Evolutionary conservation across 768 basidiomycete species (phyloP), one percentile per base, ranked within the genome.

Genomic region (Scleroderma citrinum): DNA sequence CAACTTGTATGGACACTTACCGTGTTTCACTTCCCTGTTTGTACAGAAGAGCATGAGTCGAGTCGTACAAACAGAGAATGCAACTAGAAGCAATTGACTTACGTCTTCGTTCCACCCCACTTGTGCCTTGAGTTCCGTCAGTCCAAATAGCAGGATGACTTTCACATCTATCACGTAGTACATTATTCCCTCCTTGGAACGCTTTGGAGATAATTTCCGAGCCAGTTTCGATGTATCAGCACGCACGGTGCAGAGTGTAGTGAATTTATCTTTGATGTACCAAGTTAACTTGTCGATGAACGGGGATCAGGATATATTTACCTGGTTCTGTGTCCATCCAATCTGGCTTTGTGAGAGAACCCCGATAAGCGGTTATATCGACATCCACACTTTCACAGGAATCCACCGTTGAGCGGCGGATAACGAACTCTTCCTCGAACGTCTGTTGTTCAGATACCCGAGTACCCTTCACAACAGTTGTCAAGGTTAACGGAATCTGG

Each of bases 61-160:
- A 53, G 47, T 30, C 44, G 7, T 16, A 16, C 26, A 16, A 42
- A 44, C n/a, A n/a, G 41, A n/a, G 29, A 49, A 17, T n/a, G n/a
- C 23, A 14, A 13, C 1, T 17, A 16, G 19, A 37, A 2, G 17
- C 2, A 31, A 12, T 8, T 29, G 26, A 72, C 71, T 20, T 63
- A 77, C 76, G 44, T 72, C 67, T 37, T 78, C 76, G 52, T 66
- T 60, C 78, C 78, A 81, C 21, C 69, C 64, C 42, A 81, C 69
- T 42, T 77, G 73, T 0, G 77, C 78, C 49, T 69, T 72, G 52
- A 80, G 57, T 51, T 81, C 80, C 2, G 77, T 80, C 40, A 75
- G 53, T 5, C 80, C 80, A 47, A 81, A 78, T 7, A 74, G 59
- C 20, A 81, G 51, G 10, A 80, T 63, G 5, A 81, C 50, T 10